Conservation (phyloP, 805 yeast genomes). For the Torulaspora maleeae region DNA sequence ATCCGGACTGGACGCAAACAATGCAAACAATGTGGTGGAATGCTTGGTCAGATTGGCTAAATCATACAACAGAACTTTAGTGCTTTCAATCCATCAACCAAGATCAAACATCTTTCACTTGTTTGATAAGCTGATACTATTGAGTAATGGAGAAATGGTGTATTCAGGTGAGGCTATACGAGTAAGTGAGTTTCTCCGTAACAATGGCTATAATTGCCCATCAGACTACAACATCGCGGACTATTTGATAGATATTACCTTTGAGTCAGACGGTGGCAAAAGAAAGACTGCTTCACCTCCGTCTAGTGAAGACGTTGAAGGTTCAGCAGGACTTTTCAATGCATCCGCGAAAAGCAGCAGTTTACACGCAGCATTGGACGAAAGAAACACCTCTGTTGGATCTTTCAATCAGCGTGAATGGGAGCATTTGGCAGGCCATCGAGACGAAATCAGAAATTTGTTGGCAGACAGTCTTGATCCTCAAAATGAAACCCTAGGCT, state of each 20-base stretch:
- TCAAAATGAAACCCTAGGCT: conserved; percentile 21
- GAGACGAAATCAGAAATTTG: conserved; percentile 55
- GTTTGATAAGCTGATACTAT: conserved; percentile 74
- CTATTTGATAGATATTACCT: conserved; percentile 84
- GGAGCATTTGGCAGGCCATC: conserved; percentile 79
- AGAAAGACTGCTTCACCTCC: conserved; percentile 8
- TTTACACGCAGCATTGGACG: conserved; percentile 10
- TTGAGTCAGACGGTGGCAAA: conserved; percentile 39
- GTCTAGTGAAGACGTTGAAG: conserved; percentile 28
- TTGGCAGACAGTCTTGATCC: conserved; percentile 20
- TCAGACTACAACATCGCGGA: conserved; percentile 91
- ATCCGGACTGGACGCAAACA: conserved; percentile 90
- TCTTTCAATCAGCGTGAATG: conserved; percentile 68
- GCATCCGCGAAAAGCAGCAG: conserved; percentile 6
- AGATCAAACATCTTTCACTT: conserved; percentile 90
- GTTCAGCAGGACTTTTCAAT: conserved; percentile 22
- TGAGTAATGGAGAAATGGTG: conserved; percentile 80
- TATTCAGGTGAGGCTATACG: conserved; percentile 81
- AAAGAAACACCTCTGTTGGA: conserved; percentile 9
- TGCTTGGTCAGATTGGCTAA: conserved; percentile 74
- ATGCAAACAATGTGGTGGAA: conserved; percentile 88
- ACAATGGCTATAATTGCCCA: conserved; percentile 79
- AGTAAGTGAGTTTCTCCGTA: conserved; percentile 69
- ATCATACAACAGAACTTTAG: conserved; percentile 78
- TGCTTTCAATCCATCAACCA: conserved; percentile 95